A percentile compares a stretch with the other conserved stretches of the same genome.
Evolutionary conservation across 805 yeast species (phyloP).

Genomic region (Kodamaea lidongshanica): DNA sequence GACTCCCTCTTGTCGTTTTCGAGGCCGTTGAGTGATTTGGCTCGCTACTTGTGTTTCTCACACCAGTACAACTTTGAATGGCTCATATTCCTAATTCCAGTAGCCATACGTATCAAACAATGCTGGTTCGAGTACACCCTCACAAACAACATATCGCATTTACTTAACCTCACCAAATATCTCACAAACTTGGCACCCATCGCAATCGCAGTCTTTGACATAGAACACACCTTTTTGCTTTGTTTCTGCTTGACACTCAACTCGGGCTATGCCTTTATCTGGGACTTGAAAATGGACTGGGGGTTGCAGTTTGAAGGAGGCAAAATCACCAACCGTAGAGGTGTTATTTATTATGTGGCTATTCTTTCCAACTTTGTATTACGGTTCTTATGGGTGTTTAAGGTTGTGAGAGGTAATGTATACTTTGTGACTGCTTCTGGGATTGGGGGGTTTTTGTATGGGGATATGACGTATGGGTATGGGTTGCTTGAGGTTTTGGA

Average conservation of each 20-base stretch:
- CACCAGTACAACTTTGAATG: slow-evolving; percentile 41
- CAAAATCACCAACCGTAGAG: slow-evolving; percentile 6
- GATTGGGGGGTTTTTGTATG: slow-evolving; percentile 17
- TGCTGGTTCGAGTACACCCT: slow-evolving; percentile 63
- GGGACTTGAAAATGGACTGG: slow-evolving; percentile 96
- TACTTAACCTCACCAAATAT: slow-evolving; percentile 73
- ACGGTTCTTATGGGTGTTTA: slow-evolving; percentile 73
- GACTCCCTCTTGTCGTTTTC: slow-evolving; percentile 83
- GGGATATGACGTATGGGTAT: slow-evolving; percentile 43
- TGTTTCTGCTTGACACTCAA: slow-evolving; percentile 42
- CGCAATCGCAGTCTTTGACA: slow-evolving; percentile 13
- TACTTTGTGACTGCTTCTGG: slow-evolving; percentile 18
- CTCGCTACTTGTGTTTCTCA: slow-evolving; percentile 4
- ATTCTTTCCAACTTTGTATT: slow-evolving; percentile 55
- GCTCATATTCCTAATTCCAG: slow-evolving; percentile 47
- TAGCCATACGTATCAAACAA: slow-evolving; percentile 72
- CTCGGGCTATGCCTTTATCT: slow-evolving; percentile 70
- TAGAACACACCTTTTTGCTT: slow-evolving; percentile 8
- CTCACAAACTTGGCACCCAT: slow-evolving; percentile 46
- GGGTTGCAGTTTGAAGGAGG: slow-evolving; percentile 22
- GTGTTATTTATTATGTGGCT: slow-evolving; percentile 45
- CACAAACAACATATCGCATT: slow-evolving; percentile 48
- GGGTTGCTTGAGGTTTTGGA: slow-evolving; percentile 69
- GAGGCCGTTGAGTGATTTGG: slow-evolving; percentile 65
- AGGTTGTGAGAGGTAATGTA: slow-evolving; percentile 22